These are phyloP conservation scores for Coffea eugenioides DNA, from an alignment of 257 asterid species.

Conservation along the genomic window DNA sequence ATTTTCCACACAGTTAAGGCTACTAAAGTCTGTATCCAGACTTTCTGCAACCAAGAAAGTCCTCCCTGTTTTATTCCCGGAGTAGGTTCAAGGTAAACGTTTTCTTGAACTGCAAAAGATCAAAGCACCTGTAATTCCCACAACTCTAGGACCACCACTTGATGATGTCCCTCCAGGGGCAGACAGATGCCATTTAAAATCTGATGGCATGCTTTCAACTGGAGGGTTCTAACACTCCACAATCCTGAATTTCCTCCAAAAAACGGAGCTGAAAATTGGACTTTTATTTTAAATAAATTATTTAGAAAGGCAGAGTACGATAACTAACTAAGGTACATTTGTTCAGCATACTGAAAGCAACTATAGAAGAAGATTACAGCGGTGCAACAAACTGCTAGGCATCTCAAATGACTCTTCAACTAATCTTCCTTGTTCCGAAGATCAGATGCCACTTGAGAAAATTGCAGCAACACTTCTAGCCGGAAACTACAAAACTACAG, in stretches of 20 bases:
- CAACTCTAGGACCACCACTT: background rate
- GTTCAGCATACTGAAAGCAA: slow-evolving; percentile 23
- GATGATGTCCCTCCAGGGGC: background rate
- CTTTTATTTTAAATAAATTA: slow-evolving; percentile 20
- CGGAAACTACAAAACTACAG: slow-evolving; percentile 30
- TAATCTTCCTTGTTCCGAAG: slow-evolving; percentile 38
- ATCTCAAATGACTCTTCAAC: slow-evolving; percentile 27
- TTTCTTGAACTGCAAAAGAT: background rate
- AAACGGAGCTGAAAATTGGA: background rate
- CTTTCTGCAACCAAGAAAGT: background rate
- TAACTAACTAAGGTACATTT: slow-evolving; percentile 20
- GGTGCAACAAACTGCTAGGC: slow-evolving; percentile 18
- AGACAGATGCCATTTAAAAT: background rate
- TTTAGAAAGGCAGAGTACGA: slow-evolving; percentile 11
- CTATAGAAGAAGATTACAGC: slow-evolving; percentile 32
- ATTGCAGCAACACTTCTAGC: slow-evolving; percentile 14
- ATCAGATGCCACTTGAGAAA: slow-evolving; percentile 18
- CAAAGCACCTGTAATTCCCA: background rate
- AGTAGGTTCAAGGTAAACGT: background rate
- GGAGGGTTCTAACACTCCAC: background rate
- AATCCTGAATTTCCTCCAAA: background rate
- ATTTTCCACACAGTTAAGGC: background rate
- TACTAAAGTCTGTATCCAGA: background rate
- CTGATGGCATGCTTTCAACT: background rate
- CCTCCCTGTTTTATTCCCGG: background rate